phyloP scores from a whole-genome alignment of 495 filamentous ascomycete species.

The Patellaria atrata region DNA sequence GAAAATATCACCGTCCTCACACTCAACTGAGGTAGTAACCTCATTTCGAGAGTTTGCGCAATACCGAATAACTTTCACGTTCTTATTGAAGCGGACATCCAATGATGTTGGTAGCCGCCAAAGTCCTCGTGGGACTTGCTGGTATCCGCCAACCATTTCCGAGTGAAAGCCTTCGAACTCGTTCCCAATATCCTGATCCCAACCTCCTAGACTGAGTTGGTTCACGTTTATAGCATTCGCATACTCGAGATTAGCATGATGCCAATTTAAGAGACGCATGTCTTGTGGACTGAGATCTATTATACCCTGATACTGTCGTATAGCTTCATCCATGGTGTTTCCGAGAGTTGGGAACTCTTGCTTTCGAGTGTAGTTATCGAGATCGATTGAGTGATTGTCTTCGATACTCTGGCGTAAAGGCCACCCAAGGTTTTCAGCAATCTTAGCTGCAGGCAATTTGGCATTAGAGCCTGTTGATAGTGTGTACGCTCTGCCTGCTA shows the following conservation, averaged over 20 bases:
- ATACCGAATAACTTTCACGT: constrained; percentile 58
- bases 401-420: constrained; percentile 49
- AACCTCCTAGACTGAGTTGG: constrained; percentile 75
- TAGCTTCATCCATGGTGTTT: constrained; percentile 75
- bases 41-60: too few relatives aligned
- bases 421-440: constrained; percentile 73
- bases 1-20: constrained; percentile 61
- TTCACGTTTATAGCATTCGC: constrained; percentile 82
- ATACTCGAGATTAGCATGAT: constrained; percentile 95
- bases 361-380: constrained; percentile 49
- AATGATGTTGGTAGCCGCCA: constrained; percentile 59
- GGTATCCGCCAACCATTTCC: constrained; percentile 84
- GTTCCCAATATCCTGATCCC: constrained; percentile 95
- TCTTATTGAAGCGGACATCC: constrained; percentile 59
- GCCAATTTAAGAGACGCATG: constrained; percentile 89
- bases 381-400: constrained; percentile 50
- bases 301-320: constrained; percentile 71
- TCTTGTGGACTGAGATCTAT: constrained; percentile 74
- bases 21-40: constrained; percentile 44
- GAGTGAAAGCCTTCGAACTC: constrained; percentile 92
- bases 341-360: constrained; percentile 60
- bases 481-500: constrained; percentile 29
- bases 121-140: constrained; percentile 73
- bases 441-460: constrained; percentile 33
- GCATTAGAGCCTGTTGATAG: constrained; percentile 28